Evolutionary conservation across 805 yeast genomes (phyloP), one percentile per base, ranked within the genome.

Genomic region (Tetrapisispora iriomotensis): DNA sequence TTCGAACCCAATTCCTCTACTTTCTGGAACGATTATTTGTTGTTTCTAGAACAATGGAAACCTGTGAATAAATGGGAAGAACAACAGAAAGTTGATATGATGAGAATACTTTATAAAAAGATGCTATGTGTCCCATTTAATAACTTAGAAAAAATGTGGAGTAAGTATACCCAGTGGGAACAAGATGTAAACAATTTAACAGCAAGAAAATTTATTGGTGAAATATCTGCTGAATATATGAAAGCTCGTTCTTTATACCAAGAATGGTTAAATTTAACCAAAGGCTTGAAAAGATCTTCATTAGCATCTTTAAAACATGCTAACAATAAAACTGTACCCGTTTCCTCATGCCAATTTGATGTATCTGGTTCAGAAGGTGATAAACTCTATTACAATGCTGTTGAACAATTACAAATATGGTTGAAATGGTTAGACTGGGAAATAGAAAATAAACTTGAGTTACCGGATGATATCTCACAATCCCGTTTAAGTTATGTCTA

Each of bases 21-120:
- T 2, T 62, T 92, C 30, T 90, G 96, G 95, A 67, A 70, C 35
- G 92, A 83, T 49, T 92, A 85, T 55, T 56, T 92, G n/a, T 78
- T 72, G 8, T 87, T 86, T 51, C 69, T 87, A 45, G 79, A 77
- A 46, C 66, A 73, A 25, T 83, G 92, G 90, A 77, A 76, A 36
- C 88, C 95, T 3, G 70, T 75, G 14, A 76, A 79, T 26, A 75
- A 79, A 32, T 85, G 90, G 82, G 97, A 90, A 54, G 80, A 76
- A 46, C 87, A 82, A 54, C 88, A 82, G 49, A 80, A 83, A 46
- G 71, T 74, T 51, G 95, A 85, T 51, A 66, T 79, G 51, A 73
- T 82, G 34, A 71, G 97, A 50, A 78, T 77, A 45, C 70, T 82
- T 4, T 85, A 80, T 58, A 75, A 81, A 47, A 73, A 73, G 42